Evolutionary conservation across 2,329 filamentous ascomycete species (phyloP).

Genomic region (Zarea fungicola): DNA sequence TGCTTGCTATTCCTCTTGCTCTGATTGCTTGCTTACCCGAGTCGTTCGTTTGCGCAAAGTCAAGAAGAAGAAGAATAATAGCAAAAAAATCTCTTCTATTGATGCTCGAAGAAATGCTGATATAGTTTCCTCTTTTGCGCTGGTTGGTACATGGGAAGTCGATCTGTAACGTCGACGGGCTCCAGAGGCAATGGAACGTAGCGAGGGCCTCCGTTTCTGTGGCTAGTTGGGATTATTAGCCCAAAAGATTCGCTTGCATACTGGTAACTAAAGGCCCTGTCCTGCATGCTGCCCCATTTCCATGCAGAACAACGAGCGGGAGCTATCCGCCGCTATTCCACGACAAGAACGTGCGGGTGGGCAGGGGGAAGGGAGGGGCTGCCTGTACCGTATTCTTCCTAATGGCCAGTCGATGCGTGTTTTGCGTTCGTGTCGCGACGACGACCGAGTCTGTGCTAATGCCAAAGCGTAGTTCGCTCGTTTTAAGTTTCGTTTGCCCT

Average conservation of each 20-base stretch:
- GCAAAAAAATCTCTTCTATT: constrained; percentile 3
- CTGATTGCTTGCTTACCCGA: background rate
- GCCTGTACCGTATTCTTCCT: background rate
- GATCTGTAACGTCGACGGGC: too few relatives aligned
- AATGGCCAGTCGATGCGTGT: background rate
- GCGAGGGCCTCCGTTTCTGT: too few relatives aligned
- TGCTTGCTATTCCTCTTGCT: background rate
- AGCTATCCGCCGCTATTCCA: constrained; percentile 9
- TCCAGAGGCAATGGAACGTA: too few relatives aligned
- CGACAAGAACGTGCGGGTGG: background rate
- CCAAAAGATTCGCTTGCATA: background rate
- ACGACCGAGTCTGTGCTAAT: too few relatives aligned
- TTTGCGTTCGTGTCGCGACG: too few relatives aligned
- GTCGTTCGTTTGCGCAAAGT: background rate
- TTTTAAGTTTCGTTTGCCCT: background rate
- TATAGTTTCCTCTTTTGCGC: constrained; percentile 2
- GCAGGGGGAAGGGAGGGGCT: background rate
- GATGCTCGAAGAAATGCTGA: constrained; percentile 1
- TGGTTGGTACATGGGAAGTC: constrained; percentile 1
- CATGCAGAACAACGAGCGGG: constrained; percentile 7
- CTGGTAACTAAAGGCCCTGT: background rate
- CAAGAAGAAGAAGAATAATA: too few relatives aligned
- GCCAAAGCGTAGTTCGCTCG: too few relatives aligned
- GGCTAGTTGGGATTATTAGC: constrained; percentile 5
- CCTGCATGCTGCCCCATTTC: background rate